A percentile compares a stretch with the other conserved stretches of the same genome.
Evolutionary conservation across 148 eudicot species (phyloP).

Genomic region (Rhododendron ferrugineum): DNA sequence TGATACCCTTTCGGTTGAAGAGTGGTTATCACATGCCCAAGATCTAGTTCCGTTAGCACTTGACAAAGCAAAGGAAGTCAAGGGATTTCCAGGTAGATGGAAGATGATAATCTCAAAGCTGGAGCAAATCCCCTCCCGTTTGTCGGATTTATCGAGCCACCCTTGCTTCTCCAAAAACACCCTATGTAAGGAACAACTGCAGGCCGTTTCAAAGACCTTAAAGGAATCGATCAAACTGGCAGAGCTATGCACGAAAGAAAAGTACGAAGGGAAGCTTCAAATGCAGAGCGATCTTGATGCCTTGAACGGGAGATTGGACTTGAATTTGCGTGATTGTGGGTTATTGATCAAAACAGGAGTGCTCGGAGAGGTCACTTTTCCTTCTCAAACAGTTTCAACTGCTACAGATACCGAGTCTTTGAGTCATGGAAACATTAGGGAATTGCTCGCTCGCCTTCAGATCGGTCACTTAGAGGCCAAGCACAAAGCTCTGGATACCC

Average conservation of each 20-base stretch:
- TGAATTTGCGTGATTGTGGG: slow-evolving; percentile 83
- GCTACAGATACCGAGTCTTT: slow-evolving; percentile 31
- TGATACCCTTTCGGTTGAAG: slow-evolving; percentile 45
- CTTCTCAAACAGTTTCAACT: slow-evolving; percentile 24
- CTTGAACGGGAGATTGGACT: slow-evolving; percentile 58
- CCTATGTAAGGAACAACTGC: slow-evolving; percentile 84
- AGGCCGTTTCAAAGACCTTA: slow-evolving; percentile 64
- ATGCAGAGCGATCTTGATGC: slow-evolving; percentile 94
- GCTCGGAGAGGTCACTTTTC: slow-evolving; percentile 57
- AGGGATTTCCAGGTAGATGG: slow-evolving; percentile 77
- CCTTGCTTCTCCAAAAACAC: slow-evolving; percentile 84
- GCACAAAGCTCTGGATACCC: slow-evolving; percentile 69
- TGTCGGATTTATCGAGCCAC: slow-evolving; percentile 86
- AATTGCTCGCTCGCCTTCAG: slow-evolving; percentile 88
- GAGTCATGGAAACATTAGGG: slow-evolving; percentile 31
- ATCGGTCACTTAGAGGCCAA: slow-evolving; percentile 90
- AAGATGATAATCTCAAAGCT: slow-evolving; percentile 69
- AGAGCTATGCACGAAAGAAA: slow-evolving; percentile 57
- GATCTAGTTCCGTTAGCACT: slow-evolving; percentile 68
- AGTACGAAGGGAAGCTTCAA: slow-evolving; percentile 78
- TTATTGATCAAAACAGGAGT: slow-evolving; percentile 82
- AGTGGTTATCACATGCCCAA: slow-evolving; percentile 63
- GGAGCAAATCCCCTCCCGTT: slow-evolving; percentile 63
- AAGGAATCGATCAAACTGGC: slow-evolving; percentile 58
- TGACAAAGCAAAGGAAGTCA: slow-evolving; percentile 54